A percentile compares a stretch with the other conserved stretches of the same genome.
These are phyloP conservation scores for Limnomonas spitsbergensis DNA, from an alignment of 139 green algal species.

Conservation along the genomic window DNA sequence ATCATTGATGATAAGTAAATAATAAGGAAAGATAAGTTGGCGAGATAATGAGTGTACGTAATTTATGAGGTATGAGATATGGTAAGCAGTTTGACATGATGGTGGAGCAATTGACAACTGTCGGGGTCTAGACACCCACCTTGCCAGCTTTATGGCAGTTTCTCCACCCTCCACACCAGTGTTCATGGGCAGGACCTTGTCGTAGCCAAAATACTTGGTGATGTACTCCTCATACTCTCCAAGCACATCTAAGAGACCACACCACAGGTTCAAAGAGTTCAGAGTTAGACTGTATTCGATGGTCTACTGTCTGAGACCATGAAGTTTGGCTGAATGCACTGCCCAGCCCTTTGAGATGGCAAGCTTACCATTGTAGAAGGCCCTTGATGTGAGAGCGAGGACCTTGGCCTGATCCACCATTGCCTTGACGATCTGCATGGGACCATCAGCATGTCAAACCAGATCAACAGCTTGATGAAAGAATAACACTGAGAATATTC, in stretches of 20 bases:
- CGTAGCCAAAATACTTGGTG: constrained; percentile 85
- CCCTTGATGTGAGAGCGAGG: constrained; percentile 87
- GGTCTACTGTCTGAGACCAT: no score
- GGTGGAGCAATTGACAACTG: not conserved
- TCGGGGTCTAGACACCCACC: constrained; percentile 24
- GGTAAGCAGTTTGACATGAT: no score
- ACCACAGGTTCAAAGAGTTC: not conserved
- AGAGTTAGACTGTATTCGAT: no score
- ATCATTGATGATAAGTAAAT: no score
- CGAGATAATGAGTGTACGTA: no score
- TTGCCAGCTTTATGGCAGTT: constrained; percentile 93
- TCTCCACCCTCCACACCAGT: constrained; percentile 96
- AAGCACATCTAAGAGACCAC: constrained; percentile 66
- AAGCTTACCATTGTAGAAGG: constrained; percentile 95
- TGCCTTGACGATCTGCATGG: constrained; percentile 78
- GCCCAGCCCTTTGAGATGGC: no score
- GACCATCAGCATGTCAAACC: not conserved
- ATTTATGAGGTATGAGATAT: no score
- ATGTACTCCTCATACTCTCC: constrained; percentile 93
- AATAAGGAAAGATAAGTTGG: no score
- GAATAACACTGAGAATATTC: not conserved
- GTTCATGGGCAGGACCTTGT: constrained; percentile 97
- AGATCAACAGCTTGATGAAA: not conserved
- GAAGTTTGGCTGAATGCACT: no score
- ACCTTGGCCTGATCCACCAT: constrained; percentile 78